Conservation (phyloP, 2,329 filamentous ascomycete genomes). For the Penicillium sp. region DNA sequence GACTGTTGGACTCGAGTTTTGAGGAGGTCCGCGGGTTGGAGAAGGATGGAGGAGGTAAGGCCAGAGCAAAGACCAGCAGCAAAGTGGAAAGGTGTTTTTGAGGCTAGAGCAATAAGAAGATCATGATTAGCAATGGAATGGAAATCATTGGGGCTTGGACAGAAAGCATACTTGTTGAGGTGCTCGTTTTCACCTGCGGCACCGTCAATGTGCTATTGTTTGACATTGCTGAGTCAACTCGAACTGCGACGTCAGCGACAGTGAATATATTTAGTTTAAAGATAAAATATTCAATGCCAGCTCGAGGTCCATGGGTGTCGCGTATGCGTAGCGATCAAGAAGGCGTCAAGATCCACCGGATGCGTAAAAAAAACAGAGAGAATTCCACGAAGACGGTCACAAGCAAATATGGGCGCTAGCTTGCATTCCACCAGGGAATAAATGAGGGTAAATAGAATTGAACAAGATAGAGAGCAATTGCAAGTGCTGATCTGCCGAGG, state of each 20-base stretch:
- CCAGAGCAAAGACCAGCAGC: constrained; percentile 84
- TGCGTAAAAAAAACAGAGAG: constrained; percentile 8
- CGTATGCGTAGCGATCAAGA: neutral
- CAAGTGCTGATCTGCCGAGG: neutral
- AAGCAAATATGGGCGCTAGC: neutral
- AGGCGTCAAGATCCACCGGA: constrained; percentile 3
- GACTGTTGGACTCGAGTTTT: constrained; percentile 96
- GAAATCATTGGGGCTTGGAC: neutral
- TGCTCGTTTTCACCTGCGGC: constrained; percentile 31
- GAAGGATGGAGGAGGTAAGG: constrained; percentile 79
- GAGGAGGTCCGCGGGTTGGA: constrained; percentile 93
- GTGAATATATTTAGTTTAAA: neutral
- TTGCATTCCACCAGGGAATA: constrained; percentile 7
- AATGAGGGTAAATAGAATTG: neutral
- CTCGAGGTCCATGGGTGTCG: constrained; percentile 11
- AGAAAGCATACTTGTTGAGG: constrained; percentile 31
- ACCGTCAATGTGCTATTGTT: constrained; percentile 32
- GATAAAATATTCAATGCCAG: constrained; percentile 10
- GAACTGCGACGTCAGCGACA: neutral
- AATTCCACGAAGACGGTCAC: neutral
- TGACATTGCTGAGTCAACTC: constrained; percentile 28
- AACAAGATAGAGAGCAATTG: neutral
- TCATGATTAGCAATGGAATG: neutral
- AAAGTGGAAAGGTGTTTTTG: constrained; percentile 71
- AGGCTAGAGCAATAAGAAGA: constrained; percentile 27